These are phyloP conservation scores for Ogataea methylovora DNA, from an alignment of 805 yeast species.

Conservation along the genomic window DNA sequence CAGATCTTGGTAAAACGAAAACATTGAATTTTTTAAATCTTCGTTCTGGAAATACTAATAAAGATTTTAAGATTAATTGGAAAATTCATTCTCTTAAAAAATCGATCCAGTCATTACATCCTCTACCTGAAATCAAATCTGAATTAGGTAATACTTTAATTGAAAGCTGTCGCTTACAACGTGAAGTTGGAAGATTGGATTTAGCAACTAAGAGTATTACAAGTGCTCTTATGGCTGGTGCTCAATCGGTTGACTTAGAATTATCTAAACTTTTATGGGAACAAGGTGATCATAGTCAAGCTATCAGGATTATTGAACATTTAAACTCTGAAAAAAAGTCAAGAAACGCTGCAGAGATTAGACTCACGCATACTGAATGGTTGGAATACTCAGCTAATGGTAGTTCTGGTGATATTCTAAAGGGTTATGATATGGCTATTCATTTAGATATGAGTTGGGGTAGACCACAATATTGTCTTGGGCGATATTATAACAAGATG, in stretches of 20 bases:
- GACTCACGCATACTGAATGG: conserved; percentile 82
- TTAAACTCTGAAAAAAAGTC: conserved; percentile 18
- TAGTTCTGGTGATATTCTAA: conserved; percentile 62
- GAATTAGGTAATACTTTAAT: conserved; percentile 47
- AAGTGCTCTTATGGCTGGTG: conserved; percentile 43
- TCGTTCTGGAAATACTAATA: conserved; percentile 17
- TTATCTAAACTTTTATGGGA: conserved; percentile 82
- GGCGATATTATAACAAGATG: conserved; percentile 70
- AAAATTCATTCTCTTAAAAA: conserved; percentile 36
- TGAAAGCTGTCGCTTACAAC: conserved; percentile 52
- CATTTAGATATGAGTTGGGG: conserved; percentile 56
- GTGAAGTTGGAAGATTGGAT: conserved; percentile 63
- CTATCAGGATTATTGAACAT: conserved; percentile 55
- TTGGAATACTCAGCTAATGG: conserved; percentile 79
- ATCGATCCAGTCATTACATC: conserved; percentile 25
- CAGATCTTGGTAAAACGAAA: neutral
- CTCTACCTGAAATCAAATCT: conserved; percentile 12
- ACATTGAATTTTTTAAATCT: conserved; percentile 10
- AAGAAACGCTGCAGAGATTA: conserved; percentile 31
- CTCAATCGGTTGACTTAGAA: conserved; percentile 54
- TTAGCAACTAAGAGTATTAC: conserved; percentile 63
- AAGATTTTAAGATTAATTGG: conserved; percentile 39
- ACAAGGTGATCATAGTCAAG: conserved; percentile 81
- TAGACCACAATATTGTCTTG: conserved; percentile 73
- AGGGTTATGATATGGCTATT: conserved; percentile 57